Evolutionary conservation across 192 early-diverging fungal genomes (phyloP).

Genomic region (Coemansia sp.): DNA sequence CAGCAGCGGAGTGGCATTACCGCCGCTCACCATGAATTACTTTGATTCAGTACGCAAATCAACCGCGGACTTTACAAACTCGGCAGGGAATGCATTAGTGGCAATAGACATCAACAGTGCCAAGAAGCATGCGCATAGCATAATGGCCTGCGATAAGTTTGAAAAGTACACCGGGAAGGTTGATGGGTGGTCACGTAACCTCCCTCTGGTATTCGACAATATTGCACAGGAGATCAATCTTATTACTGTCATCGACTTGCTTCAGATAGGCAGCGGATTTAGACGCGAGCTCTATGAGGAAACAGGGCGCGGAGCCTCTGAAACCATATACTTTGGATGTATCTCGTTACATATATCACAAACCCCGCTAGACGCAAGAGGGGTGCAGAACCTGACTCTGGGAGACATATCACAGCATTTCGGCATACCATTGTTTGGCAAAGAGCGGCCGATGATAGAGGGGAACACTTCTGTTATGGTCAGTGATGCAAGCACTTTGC

Average conservation of each 20-base stretch:
- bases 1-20: conserved; percentile 18
- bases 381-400: conserved; percentile 60
- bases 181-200: conserved; percentile 56
- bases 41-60: conserved; percentile 50
- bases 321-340: conserved; percentile 77
- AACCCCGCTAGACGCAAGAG: conserved; percentile 58
- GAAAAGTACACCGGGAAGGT: conserved; percentile 31
- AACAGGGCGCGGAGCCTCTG: conserved; percentile 68
- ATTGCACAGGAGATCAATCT: conserved; percentile 76
- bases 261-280: conserved; percentile 80
- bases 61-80: conserved; percentile 21
- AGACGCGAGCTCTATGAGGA: conserved; percentile 64
- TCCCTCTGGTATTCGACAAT: conserved; percentile 78
- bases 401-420: conserved; percentile 68
- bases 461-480: conserved; percentile 59
- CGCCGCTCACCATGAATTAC: conserved; percentile 23
- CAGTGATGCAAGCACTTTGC: conserved; percentile 63
- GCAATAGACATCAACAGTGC: conserved; percentile 30
- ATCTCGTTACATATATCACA: conserved; percentile 82
- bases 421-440: conserved; percentile 67
- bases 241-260: conserved; percentile 69
- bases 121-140: conserved; percentile 31
- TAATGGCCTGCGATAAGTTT: conserved; percentile 38
- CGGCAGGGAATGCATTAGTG: conserved; percentile 29
- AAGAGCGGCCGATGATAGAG: conserved; percentile 59